Percentiles rank a stretch among this genome's conserved stretches.
Evolutionary conservation across 345 rosid species (phyloP).

Genomic region (Syzygium aqueum): DNA sequence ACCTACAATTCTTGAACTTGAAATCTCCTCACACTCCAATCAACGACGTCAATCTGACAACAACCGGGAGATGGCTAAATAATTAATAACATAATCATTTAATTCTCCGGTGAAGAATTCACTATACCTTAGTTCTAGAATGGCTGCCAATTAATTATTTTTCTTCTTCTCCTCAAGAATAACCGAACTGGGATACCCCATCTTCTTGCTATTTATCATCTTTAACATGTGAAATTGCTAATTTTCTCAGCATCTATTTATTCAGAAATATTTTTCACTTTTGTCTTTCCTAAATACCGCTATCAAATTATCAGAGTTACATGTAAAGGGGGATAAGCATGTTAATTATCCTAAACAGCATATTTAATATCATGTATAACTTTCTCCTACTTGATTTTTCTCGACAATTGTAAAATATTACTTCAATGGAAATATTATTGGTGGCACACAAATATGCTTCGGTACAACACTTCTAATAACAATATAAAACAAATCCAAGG

Average conservation of each 20-base stretch:
- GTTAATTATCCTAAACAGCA: neutral
- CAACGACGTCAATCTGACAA: fast-evolving
- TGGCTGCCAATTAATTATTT: neutral
- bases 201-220: neutral
- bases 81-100: neutral
- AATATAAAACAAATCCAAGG: neutral
- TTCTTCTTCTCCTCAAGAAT: neutral
- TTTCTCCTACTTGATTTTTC: neutral
- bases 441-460: neutral
- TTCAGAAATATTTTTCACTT: neutral
- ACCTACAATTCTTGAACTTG: neutral
- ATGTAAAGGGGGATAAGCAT: neutral
- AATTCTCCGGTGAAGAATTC: neutral
- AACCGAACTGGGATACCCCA: neutral
- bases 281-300: neutral
- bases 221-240: neutral
- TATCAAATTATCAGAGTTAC: neutral
- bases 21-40: neutral
- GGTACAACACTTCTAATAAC: no score
- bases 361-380: neutral
- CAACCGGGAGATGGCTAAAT: neutral
- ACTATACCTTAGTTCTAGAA: neutral
- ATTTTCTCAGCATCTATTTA: neutral
- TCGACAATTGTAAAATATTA: neutral
- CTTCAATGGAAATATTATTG: neutral